Evolutionary conservation across 2,329 filamentous ascomycete genomes (phyloP), one percentile per base, ranked within the genome.

Genomic region (Thielaviopsis populi): DNA sequence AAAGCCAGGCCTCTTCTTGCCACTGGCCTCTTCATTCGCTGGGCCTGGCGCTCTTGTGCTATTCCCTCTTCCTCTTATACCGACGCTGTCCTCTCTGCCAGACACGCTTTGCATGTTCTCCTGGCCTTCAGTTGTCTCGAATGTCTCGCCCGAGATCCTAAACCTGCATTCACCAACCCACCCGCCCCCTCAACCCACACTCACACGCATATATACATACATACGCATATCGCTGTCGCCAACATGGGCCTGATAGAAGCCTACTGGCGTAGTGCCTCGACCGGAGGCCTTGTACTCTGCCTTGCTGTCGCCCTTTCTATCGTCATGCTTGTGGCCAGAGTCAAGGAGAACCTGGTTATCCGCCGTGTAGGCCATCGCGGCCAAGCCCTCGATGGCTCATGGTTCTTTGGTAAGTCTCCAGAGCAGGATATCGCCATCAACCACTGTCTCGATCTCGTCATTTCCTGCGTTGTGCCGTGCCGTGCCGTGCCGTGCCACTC

Each of bases 281-380:
- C 22, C 30, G 48, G 48, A n/a, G 30, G 17, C 48, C n/a, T 54
- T 11, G 27, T n/a, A 33, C 48, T 62, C 8, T 62, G 48, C 53
- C 3, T 56, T n/a, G 17, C 53, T 11, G 53, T 17, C 5, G 30
- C 27, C 15, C 53, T 56, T 17, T 27, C 24, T 11, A 2, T 56
- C 7, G 30, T n/a, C 15, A 19, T 56, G 27, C 27, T 56, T 37
- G 27, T 19, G 27, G 33, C 53, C 30, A 30, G 53, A 56, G 8
- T 64, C 81, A 0, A 75, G 76, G 53, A 77, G 81, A 82, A 69
- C 69, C 75, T 68, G 11, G 3, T 41, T 15, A 63, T 63, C 50
- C 53, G 62, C 22, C 62, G 53, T 59, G 37, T 65, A 17, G 62
- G 62, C 41, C 19, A 33, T 30, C 53, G 50, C 13, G 62, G 37